These are phyloP conservation scores for Alternaria ethzedia DNA, from an alignment of 2,329 filamentous ascomycete species.

Conservation along the genomic window DNA sequence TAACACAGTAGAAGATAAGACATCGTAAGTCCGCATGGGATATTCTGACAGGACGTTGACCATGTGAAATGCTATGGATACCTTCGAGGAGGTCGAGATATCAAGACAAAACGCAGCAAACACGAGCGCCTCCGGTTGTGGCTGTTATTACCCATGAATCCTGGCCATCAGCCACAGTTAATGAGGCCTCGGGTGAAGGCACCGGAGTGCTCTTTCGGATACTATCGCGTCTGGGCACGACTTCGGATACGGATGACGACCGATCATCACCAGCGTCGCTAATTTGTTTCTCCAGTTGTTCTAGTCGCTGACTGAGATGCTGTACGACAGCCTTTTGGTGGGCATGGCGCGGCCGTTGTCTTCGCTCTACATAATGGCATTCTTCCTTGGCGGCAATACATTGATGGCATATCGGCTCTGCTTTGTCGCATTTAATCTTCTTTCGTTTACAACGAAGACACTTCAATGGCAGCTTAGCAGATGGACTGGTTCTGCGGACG, in stretches of 20 bases:
- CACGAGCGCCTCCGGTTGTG: not conserved
- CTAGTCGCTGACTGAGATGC: constrained; percentile 29
- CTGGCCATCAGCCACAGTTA: constrained; percentile 24
- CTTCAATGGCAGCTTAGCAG: constrained; percentile 9
- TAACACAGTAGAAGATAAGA: not conserved
- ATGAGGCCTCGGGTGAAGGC: constrained; percentile 18
- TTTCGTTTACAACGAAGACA: constrained; percentile 30
- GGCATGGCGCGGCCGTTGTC: constrained; percentile 30
- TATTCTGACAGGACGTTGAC: not conserved
- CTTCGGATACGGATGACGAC: constrained; percentile 5
- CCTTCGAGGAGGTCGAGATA: not conserved
- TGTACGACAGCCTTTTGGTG: constrained; percentile 30
- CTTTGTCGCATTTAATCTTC: constrained; percentile 41
- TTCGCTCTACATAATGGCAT: constrained; percentile 38
- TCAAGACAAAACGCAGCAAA: not conserved
- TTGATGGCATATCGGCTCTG: constrained; percentile 32
- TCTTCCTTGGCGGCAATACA: constrained; percentile 31
- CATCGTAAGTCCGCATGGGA: not conserved
- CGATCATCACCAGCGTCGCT: not conserved
- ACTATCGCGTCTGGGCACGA: not conserved
- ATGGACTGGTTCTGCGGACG: not conserved
- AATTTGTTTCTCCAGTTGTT: constrained; percentile 36
- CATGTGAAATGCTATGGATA: not conserved
- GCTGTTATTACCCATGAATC: constrained; percentile 24
- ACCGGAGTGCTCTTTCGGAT: constrained; percentile 3